Base-by-base conservation (phyloP, 2,329 filamentous ascomycete species). In the Cercospora brassicicola region DNA sequence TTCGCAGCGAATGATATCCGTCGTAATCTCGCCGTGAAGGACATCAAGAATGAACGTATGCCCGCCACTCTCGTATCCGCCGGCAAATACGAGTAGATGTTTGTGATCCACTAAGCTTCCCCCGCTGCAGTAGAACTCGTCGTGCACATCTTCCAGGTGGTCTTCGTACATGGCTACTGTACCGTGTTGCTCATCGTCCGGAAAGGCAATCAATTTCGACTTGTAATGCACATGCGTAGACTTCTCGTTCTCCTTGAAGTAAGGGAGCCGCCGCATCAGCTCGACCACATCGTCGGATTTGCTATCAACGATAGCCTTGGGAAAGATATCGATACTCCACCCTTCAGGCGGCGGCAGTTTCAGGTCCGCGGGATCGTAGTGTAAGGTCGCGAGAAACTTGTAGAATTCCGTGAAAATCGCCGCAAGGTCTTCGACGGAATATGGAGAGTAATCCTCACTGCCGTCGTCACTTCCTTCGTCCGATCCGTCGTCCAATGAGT, bases 201-300 rank as follows among this genome's bases (percentile, higher is more conserved):
- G 9, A 23, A 36, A 65, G 26, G 33, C 64, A 30, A 65, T 23
- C 11, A 60, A 53, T 7, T n/a, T 45, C 4, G 55, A 65, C 39
- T 65, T 60, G 36, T 61, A 65, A 42, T 65, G 55, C 4, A 61
- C 8, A 6, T 65, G 64, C 10, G 64, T 65, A 15, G 64, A 61
- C 26, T 23, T 55, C 33, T 26, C 23, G n/a, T 26, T 60, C 18
- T 65, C 23, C 9, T 8, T 26, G 55, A 65, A 65, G 26, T 61
- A 65, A 18, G 64, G 64, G 0, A 65, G 9, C 26, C 31, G 55
- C 11, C 42, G 23, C 55, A 60, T 51, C 20, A 65, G 13, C 8
- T 60, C 55, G 4, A 51, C 42, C 13, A 61, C 42, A 23, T 61
- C 20, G 2, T 61, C 55, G 3, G 56, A 65, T n/a, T 61, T 61